Percentiles rank a stretch among this genome's conserved stretches.
Evolutionary conservation across 495 filamentous ascomycete species (phyloP).

Genomic region (Podospora fimiseda): DNA sequence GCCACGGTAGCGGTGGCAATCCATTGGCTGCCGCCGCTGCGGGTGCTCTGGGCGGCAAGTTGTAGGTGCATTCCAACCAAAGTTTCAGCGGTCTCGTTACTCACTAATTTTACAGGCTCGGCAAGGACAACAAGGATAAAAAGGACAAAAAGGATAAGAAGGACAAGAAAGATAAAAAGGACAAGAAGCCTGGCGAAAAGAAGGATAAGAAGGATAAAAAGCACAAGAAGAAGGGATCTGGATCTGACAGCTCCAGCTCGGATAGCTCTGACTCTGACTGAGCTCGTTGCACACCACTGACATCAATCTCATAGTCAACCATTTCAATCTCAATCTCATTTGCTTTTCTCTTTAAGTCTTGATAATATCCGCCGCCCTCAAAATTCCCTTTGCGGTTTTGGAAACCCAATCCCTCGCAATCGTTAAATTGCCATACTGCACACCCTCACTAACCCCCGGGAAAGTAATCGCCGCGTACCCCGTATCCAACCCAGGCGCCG

Average conservation of each 20-base stretch:
- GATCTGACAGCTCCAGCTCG: neutral
- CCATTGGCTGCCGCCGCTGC: neutral
- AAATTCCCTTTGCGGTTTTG: slow-evolving; percentile 60
- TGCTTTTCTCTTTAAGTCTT: no score
- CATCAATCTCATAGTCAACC: no score
- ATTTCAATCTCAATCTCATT: no score
- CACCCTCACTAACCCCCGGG: slow-evolving; percentile 70
- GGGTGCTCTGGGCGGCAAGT: neutral
- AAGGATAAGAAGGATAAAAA: neutral
- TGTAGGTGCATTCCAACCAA: no score
- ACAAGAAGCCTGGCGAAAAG: neutral
- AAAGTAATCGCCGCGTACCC: slow-evolving; percentile 49
- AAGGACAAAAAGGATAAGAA: neutral
- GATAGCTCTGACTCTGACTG: neutral
- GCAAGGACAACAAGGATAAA: neutral
- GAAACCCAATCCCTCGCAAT: slow-evolving; percentile 62
- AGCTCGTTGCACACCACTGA: no score
- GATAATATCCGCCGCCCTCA: slow-evolving; percentile 50
- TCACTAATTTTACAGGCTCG: neutral
- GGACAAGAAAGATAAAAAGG: neutral
- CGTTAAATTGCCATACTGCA: slow-evolving; percentile 60
- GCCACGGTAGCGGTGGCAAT: neutral
- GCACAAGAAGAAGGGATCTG: neutral
- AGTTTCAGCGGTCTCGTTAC: neutral
- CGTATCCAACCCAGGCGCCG: slow-evolving; percentile 54